Percentiles rank a stretch among this genome's conserved stretches.
Evolutionary conservation across 306 rosid species (phyloP).

Genomic region (Sindora glabra): DNA sequence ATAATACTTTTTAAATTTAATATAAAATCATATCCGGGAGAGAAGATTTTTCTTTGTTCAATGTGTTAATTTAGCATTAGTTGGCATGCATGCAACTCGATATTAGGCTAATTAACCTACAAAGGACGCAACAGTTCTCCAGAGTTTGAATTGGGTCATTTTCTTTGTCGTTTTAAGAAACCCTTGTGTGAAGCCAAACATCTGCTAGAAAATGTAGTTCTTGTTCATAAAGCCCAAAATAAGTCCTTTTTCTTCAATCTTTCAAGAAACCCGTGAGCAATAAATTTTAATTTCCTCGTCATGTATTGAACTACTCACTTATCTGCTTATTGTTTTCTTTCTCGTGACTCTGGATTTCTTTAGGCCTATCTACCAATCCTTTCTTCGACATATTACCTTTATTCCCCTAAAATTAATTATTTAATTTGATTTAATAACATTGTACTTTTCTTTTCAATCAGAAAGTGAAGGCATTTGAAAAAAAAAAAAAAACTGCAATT

Average conservation of each 20-base stretch:
- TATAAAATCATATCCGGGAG: no score
- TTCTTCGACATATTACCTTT: neutral
- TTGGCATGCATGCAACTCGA: no score
- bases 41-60: no score
- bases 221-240: neutral
- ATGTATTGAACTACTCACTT: conserved; percentile 5
- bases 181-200: neutral
- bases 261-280: conserved; percentile 29
- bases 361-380: neutral
- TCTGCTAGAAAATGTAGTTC: neutral
- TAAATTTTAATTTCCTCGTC: neutral
- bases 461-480: neutral
- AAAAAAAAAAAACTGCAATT: neutral
- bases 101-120: no score
- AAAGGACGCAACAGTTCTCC: no score
- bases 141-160: no score
- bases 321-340: neutral
- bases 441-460: neutral
- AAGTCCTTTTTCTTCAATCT: neutral
- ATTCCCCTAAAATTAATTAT: neutral
- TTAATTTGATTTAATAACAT: neutral
- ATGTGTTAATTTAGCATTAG: no score
- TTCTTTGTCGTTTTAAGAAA: no score
- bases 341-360: conserved; percentile 28
- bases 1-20: no score